Percentiles rank a stretch among this genome's conserved stretches.
Conservation (phyloP, 176 grass and related monocot species). For the Triticum aestivum region IWGSC_CS_RefSeq_v2.1 NC_057801.1:741173684-741174183, state of each 20-base stretch:
- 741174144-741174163: not conserved
- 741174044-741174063: not conserved
- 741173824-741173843: conserved; percentile 38
- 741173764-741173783: not conserved
- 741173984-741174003: not conserved
- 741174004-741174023: not conserved
- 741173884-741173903: not conserved
- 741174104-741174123: not conserved
- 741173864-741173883: conserved; percentile 31
- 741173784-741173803: conserved; percentile 31
- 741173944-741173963: not conserved
- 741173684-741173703: no score
- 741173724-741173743: not conserved
- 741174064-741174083: not conserved
- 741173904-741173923: conserved; percentile 27
- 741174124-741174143: not conserved
- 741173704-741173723: not conserved
- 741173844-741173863: not conserved
- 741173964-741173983: not conserved
- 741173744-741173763: not conserved
- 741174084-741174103: not conserved
- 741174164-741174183: not conserved
- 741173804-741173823: conserved; percentile 19
- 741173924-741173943: not conserved
- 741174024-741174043: conserved; percentile 23